phyloP scores from a whole-genome alignment of 139 green algal genomes.

The Chlorella sorokiniana region DNA sequence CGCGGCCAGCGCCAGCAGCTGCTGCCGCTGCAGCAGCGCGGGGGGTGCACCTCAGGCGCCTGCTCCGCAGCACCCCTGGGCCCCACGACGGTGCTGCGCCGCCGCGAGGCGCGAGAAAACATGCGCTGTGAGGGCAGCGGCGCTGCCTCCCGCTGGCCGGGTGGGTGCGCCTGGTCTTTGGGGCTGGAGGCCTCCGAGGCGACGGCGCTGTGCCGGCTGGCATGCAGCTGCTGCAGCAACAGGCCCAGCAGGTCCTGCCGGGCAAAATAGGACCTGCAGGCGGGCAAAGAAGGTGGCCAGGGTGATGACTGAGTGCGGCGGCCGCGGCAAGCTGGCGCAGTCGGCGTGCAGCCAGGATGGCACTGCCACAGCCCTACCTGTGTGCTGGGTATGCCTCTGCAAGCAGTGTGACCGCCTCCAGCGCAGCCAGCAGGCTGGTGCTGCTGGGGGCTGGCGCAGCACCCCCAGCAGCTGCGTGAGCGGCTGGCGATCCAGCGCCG shows the following conservation, averaged over 20 bases:
- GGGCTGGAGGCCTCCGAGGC: background rate
- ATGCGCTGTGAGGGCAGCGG: background rate
- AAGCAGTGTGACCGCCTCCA: conserved; percentile 4
- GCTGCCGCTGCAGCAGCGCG: conserved; percentile 10
- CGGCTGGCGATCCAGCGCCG: background rate
- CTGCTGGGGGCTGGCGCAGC: conserved; percentile 1
- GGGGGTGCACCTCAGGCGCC: background rate
- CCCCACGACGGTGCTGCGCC: background rate
- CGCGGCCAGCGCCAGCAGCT: conserved; percentile 9
- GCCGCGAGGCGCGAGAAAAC: background rate
- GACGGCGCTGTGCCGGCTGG: background rate
- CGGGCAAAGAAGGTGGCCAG: background rate
- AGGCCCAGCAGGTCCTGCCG: conserved; percentile 14
- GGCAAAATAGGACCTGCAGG: conserved; percentile 7
- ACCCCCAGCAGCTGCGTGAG: conserved; percentile 25
- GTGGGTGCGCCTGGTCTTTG: background rate
- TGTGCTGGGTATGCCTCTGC: background rate
- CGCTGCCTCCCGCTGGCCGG: background rate
- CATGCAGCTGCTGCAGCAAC: conserved; percentile 10
- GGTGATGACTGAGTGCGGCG: background rate
- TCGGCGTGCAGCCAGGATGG: too few relatives aligned
- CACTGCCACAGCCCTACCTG: background rate
- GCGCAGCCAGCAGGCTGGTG: conserved; percentile 14
- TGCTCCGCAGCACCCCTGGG: background rate
- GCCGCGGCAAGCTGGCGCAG: background rate